phyloP scores from a whole-genome alignment of 2,329 filamentous ascomycete species.

The Sclerotinia trifoliorum region DNA sequence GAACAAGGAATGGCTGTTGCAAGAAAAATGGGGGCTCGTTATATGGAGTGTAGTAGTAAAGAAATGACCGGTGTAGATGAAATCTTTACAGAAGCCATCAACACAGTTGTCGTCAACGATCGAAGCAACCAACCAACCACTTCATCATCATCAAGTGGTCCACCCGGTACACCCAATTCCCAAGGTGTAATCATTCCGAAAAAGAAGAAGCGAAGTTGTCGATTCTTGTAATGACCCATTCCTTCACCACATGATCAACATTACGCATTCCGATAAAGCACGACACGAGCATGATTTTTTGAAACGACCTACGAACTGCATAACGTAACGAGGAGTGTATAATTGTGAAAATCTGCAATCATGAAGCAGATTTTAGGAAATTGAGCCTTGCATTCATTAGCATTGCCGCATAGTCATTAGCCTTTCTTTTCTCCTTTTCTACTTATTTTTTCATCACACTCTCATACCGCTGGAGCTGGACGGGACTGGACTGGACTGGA shows the following conservation, averaged over 20 bases:
- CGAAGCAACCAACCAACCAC: conserved; percentile 50
- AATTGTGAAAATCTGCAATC: conserved; percentile 24
- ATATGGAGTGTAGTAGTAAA: conserved; percentile 98
- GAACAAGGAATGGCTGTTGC: conserved; percentile 88
- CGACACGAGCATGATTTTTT: conserved; percentile 31
- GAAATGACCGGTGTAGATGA: conserved; percentile 96
- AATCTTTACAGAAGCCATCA: conserved; percentile 89
- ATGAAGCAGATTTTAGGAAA: conserved; percentile 12
- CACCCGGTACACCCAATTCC: conserved; percentile 40
- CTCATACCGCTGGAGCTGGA: conserved; percentile 17
- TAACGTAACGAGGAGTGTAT: conserved; percentile 37
- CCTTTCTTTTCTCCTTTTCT: conserved; percentile 13
- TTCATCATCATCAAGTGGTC: conserved; percentile 21
- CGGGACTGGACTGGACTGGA: conserved; percentile 13
- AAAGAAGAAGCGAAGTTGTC: conserved; percentile 84
- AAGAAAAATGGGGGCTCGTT: conserved; percentile 88
- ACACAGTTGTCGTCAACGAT: conserved; percentile 83
- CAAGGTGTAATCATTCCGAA: conserved; percentile 47
- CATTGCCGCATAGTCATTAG: conserved; percentile 2
- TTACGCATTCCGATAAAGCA: conserved; percentile 14
- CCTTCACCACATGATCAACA: conserved; percentile 14
- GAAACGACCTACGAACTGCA: conserved; percentile 38
- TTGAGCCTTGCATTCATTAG: conserved; percentile 27
- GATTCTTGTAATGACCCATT: conserved; percentile 59
- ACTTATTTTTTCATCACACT: conserved; percentile 14